phyloP scores from a whole-genome alignment of 1,139 yeast species.

The Blastobotrys capitulatus region DNA sequence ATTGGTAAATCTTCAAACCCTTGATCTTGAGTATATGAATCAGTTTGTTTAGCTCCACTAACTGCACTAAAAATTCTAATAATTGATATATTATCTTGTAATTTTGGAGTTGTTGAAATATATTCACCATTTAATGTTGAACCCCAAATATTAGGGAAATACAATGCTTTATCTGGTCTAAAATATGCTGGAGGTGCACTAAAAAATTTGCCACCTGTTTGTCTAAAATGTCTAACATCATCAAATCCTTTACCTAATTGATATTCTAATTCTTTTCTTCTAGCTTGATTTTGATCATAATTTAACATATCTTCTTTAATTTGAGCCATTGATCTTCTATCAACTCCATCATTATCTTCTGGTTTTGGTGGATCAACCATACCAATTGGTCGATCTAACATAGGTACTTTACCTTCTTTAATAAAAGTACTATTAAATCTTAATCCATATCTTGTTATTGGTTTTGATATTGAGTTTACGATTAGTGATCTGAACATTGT shows the following conservation, averaged over 20 bases:
- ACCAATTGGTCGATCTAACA: conserved; percentile 41
- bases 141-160: conserved; percentile 79
- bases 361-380: conserved; percentile 35
- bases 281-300: conserved; percentile 36
- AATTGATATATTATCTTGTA: conserved; percentile 54
- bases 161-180: conserved; percentile 66
- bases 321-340: conserved; percentile 35
- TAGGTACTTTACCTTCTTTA: not conserved
- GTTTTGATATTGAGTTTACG: too few relatives aligned
- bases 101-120: conserved; percentile 39
- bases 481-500: too few relatives aligned
- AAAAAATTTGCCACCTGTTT: conserved; percentile 81
- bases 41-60: conserved; percentile 59
- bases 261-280: conserved; percentile 42
- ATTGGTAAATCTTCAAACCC: conserved; percentile 29
- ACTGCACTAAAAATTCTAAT: conserved; percentile 63
- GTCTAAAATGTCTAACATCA: conserved; percentile 71
- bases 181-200: conserved; percentile 74
- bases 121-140: conserved; percentile 45
- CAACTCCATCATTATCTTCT: conserved; percentile 35
- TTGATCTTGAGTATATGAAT: conserved; percentile 44
- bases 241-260: conserved; percentile 84
- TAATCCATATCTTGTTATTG: too few relatives aligned
- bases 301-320: conserved; percentile 42
- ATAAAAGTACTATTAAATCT: conserved; percentile 2